Evolutionary conservation across 2,329 filamentous ascomycete species (phyloP), one percentile per base, ranked within the genome.

Genomic region (Huntiella decipiens): DNA sequence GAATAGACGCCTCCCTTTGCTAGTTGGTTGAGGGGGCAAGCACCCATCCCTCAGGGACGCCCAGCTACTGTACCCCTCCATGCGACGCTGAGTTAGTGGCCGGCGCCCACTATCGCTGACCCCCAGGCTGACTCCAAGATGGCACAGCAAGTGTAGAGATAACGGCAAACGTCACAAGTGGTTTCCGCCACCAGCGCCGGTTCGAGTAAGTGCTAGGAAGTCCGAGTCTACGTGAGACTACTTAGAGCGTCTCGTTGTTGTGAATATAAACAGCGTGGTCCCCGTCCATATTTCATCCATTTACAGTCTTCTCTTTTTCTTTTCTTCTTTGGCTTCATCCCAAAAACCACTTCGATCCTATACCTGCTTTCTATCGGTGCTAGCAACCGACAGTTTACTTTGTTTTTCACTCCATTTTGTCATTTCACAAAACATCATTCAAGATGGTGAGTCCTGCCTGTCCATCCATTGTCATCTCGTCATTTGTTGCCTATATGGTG

Each of bases 251-350:
- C 22, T 28, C 6, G 2, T 22, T 22, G 16, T 28, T 34, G 28
- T 34, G 31, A 43, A 46, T 49, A 49, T 44, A 49, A 49, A 49
- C 40, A 44, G 31, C 35, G 43, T 37, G 15, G 10, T 43, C 31
- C 37, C 40, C 40, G 40, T 44, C 41, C 40, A 16, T 37, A 28
- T 43, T n/a, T 12, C 15, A 35, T 16, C 28, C 37, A n/a, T 12
- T 37, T 19, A 15, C 31, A 15, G 11, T 16, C 31, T 33, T 40
- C 31, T 48, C 34, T 43, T 33, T 43, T 50, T 43, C 42, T 42
- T 36, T 41, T 41, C 38, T 44, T 45, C 44, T 38, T 44, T 47
- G 41, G 44, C 40, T 44, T 44, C 41, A 40, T 44, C 48, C 41
- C 38, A 44, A 37, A 33, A 40, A 40, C 40, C 31, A 33, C 15